phyloP scores from a whole-genome alignment of 768 basidiomycete genomes.

The Agaricus blazei region DNA sequence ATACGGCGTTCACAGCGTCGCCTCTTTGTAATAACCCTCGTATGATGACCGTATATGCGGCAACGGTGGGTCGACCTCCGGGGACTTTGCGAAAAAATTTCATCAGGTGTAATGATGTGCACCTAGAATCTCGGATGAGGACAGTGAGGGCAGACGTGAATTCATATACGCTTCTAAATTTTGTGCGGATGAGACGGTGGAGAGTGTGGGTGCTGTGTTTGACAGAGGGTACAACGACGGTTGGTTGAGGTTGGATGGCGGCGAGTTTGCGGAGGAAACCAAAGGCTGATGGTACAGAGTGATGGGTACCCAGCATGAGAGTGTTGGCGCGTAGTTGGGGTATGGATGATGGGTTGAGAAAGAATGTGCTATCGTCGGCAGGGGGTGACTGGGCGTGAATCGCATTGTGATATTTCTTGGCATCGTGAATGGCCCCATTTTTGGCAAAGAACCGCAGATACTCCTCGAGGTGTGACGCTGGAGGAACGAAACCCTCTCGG shows the following conservation, averaged over 20 bases:
- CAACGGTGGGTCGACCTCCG: slow-evolving; percentile 34
- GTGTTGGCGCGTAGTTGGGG: slow-evolving; percentile 34
- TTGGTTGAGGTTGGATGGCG: background rate
- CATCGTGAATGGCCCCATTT: slow-evolving; percentile 37
- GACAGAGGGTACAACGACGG: background rate
- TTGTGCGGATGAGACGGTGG: slow-evolving; percentile 5
- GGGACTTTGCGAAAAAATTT: slow-evolving; percentile 19
- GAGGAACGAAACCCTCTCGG: slow-evolving; percentile 33
- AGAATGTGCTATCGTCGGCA: slow-evolving; percentile 5
- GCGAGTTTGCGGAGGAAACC: slow-evolving; percentile 37
- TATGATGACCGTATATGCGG: slow-evolving; percentile 50
- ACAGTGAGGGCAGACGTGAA: slow-evolving; percentile 43
- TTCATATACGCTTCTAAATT: slow-evolving; percentile 33
- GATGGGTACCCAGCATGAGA: slow-evolving; percentile 34
- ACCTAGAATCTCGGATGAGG: slow-evolving; percentile 32
- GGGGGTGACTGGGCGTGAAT: slow-evolving; percentile 22
- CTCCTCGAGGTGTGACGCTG: slow-evolving; percentile 38
- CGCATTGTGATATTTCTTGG: slow-evolving; percentile 31
- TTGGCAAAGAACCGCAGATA: slow-evolving; percentile 44
- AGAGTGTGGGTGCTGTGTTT: background rate
- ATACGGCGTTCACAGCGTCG: slow-evolving; percentile 33
- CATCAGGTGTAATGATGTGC: background rate
- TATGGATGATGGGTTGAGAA: slow-evolving; percentile 5
- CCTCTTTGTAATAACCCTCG: slow-evolving; percentile 44
- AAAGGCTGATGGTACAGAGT: slow-evolving; percentile 39